Evolutionary conservation across 805 yeast species (phyloP).

Genomic region (Lipomyces oligophaga): DNA sequence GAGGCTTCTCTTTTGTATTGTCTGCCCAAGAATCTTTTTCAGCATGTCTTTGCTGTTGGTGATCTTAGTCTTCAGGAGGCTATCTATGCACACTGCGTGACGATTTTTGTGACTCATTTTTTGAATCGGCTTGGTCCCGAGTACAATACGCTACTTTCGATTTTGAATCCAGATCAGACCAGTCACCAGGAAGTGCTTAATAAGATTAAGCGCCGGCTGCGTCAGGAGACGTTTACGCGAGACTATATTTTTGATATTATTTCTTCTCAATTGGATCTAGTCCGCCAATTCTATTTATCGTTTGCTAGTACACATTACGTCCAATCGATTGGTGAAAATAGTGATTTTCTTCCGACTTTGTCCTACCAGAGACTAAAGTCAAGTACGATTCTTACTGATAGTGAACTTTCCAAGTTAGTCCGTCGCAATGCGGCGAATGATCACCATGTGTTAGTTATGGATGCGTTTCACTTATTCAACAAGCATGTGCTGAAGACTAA

Average conservation of each 20-base stretch:
- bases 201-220: conserved; percentile 79
- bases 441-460: conserved; percentile 74
- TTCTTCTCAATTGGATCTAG: conserved; percentile 61
- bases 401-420: conserved; percentile 67
- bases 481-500: conserved; percentile 86
- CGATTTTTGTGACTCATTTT: conserved; percentile 89
- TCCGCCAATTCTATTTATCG: conserved; percentile 79
- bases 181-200: conserved; percentile 72
- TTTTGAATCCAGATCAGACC: conserved; percentile 60
- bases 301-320: conserved; percentile 89
- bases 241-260: conserved; percentile 76
- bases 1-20: conserved; percentile 92
- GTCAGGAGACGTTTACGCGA: conserved; percentile 90
- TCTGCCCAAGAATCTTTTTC: conserved; percentile 82
- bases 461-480: conserved; percentile 80
- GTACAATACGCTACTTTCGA: conserved; percentile 61
- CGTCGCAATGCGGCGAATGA: conserved; percentile 67
- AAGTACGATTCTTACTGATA: conserved; percentile 67
- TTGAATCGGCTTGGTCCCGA: conserved; percentile 91
- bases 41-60: conserved; percentile 64
- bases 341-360: conserved; percentile 51
- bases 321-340: conserved; percentile 44
- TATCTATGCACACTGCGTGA: conserved; percentile 89
- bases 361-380: conserved; percentile 82
- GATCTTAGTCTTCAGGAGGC: conserved; percentile 89